Evolutionary conservation across 352 stramenopile species (phyloP).

Genomic region (Elongisporangium senticosum): DNA sequence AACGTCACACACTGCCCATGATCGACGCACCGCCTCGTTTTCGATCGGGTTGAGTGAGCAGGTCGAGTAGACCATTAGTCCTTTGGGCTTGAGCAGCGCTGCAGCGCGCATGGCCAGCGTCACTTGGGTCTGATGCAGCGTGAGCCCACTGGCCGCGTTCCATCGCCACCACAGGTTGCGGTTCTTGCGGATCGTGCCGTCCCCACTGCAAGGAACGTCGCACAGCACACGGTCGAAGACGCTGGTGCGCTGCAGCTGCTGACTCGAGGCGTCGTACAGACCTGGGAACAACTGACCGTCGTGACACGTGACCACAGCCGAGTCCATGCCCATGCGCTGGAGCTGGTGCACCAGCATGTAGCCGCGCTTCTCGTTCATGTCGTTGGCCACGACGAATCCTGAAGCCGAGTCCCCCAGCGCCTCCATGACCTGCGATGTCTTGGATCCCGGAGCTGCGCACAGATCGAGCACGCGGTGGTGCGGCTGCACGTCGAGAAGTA

Average conservation of each 20-base stretch:
- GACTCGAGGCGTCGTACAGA: constrained; percentile 40
- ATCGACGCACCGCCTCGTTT: constrained; percentile 86
- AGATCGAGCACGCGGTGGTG: constrained; percentile 75
- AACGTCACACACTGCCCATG: not conserved
- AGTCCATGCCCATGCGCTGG: constrained; percentile 60
- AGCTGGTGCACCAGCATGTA: constrained; percentile 97
- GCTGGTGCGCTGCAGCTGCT: constrained; percentile 28
- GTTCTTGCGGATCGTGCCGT: constrained; percentile 98
- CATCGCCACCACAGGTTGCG: constrained; percentile 90
- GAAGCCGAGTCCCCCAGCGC: constrained; percentile 25
- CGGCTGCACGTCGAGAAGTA: constrained; percentile 92
- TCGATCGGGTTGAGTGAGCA: constrained; percentile 98
- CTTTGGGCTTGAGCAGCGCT: constrained; percentile 84
- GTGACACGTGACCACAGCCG: constrained; percentile 90
- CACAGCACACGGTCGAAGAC: constrained; percentile 97
- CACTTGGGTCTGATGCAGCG: constrained; percentile 92
- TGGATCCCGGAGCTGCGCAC: constrained; percentile 95
- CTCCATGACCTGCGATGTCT: constrained; percentile 98
- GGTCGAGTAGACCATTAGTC: constrained; percentile 94
- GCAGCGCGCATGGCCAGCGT: constrained; percentile 88
- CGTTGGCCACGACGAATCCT: constrained; percentile 94
- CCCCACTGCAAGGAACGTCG: constrained; percentile 97
- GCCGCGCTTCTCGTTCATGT: constrained; percentile 92
- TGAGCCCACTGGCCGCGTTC: constrained; percentile 77
- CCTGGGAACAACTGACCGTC: constrained; percentile 92